Conservation (phyloP, 352 stramenopile species). For the Pythium oligandrum region DNA sequence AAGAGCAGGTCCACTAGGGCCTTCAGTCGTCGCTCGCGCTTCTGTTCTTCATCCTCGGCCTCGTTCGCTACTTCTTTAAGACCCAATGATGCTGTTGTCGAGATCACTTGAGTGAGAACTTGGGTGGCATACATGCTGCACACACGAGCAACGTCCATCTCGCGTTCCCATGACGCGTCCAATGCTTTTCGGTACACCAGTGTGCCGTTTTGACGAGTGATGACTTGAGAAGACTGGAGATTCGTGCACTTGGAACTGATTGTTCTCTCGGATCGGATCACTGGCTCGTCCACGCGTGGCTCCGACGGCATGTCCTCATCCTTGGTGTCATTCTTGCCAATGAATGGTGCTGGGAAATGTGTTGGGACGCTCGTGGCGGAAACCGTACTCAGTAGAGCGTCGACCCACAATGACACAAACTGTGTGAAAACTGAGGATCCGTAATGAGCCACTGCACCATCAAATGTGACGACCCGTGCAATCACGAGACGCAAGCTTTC, state of each 20-base stretch:
- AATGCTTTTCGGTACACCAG: conserved; percentile 69
- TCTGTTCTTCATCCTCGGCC: conserved; percentile 18
- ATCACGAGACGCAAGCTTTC: conserved; percentile 46
- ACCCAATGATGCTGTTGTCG: conserved; percentile 4
- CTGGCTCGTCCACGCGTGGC: not conserved
- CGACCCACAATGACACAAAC: conserved; percentile 64
- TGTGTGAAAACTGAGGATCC: conserved; percentile 61
- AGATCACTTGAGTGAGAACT: conserved; percentile 42
- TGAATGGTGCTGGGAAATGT: conserved; percentile 42
- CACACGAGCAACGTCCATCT: conserved; percentile 54
- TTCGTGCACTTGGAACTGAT: conserved; percentile 84
- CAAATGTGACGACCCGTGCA: conserved; percentile 37
- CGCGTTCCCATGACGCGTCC: conserved; percentile 59
- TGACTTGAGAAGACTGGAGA: conserved; percentile 68
- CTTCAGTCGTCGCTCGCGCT: conserved; percentile 49
- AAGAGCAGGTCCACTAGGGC: conserved; percentile 63
- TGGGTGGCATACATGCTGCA: conserved; percentile 58
- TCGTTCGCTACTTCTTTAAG: conserved; percentile 6
- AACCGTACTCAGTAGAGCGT: conserved; percentile 52
- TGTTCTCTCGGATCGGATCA: conserved; percentile 68
- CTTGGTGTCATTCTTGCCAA: not conserved
- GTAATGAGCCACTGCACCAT: conserved; percentile 65
- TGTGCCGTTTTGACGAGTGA: conserved; percentile 49
- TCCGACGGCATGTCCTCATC: not conserved
- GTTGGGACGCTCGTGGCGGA: conserved; percentile 69